phyloP scores from a whole-genome alignment of 2,329 filamentous ascomycete genomes.

The Thyridium curvatum region DNA sequence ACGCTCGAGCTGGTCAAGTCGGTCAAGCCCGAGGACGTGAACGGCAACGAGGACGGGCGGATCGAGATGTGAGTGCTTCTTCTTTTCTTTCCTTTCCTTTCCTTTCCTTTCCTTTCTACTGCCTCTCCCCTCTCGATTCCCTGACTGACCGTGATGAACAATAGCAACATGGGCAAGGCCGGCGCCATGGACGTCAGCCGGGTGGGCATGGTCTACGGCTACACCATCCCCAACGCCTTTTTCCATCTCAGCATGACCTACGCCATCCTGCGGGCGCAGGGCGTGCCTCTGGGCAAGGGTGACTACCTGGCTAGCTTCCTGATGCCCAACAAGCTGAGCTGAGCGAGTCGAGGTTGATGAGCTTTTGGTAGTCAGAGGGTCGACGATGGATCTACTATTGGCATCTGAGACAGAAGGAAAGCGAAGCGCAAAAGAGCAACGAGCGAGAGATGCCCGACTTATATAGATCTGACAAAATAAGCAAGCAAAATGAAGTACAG shows the following conservation, averaged over 20 bases:
- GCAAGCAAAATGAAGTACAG: too few species aligned
- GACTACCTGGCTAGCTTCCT: conserved; percentile 37
- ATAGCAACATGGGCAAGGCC: conserved; percentile 6
- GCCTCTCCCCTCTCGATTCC: too few species aligned
- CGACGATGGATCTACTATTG: too few species aligned
- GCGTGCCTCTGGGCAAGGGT: conserved; percentile 50
- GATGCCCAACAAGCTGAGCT: not conserved
- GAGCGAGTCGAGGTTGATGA: too few species aligned
- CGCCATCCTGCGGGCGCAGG: conserved; percentile 46
- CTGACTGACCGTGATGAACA: not conserved
- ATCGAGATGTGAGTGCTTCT: conserved; percentile 17
- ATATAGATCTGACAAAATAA: too few species aligned
- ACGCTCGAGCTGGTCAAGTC: conserved; percentile 20
- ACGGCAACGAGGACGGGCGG: conserved; percentile 14
- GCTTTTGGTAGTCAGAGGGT: too few species aligned
- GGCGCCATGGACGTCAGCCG: conserved; percentile 9
- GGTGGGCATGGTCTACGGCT: conserved; percentile 33
- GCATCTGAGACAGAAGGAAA: too few species aligned
- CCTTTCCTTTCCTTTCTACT: too few species aligned
- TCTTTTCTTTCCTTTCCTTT: not conserved
- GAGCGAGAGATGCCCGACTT: too few species aligned
- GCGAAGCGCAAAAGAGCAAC: too few species aligned
- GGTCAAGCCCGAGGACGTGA: conserved; percentile 16
- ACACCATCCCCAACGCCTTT: conserved; percentile 50
- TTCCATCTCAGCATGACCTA: conserved; percentile 55